phyloP scores from a whole-genome alignment of 139 green algal genomes.

The Chlorella sp. region DNA sequence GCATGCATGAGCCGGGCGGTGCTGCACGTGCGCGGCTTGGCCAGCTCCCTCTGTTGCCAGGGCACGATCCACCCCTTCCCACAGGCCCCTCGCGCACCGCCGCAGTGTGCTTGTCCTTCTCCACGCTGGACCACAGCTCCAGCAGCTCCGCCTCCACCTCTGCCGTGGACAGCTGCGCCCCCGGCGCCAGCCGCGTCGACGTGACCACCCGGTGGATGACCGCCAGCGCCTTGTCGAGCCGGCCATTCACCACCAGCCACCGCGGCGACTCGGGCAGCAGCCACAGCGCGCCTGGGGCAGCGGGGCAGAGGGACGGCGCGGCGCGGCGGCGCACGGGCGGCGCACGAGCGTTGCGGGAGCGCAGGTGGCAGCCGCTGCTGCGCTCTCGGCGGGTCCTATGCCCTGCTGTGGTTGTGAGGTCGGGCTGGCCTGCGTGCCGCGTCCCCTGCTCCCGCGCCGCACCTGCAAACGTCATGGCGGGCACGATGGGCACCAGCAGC shows the following conservation, averaged over 20 bases:
- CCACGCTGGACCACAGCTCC: slow-evolving; percentile 76
- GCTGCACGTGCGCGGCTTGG: slow-evolving; percentile 2
- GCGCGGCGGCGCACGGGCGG: background rate
- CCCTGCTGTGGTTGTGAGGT: too few relatives aligned
- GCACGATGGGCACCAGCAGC: slow-evolving; percentile 65
- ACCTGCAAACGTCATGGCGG: slow-evolving; percentile 43
- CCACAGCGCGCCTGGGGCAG: slow-evolving; percentile 52
- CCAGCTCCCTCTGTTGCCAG: background rate
- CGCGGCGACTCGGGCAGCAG: slow-evolving; percentile 81
- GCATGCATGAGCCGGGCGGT: too few relatives aligned
- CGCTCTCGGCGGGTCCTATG: too few relatives aligned
- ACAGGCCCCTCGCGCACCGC: slow-evolving; percentile 6
- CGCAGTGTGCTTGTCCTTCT: slow-evolving; percentile 65
- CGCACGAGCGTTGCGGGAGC: background rate
- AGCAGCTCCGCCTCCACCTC: slow-evolving; percentile 84
- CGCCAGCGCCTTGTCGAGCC: slow-evolving; percentile 70
- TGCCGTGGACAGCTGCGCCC: slow-evolving; percentile 40
- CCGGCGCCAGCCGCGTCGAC: slow-evolving; percentile 28
- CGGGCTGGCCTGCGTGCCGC: slow-evolving; percentile 15
- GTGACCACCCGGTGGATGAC: slow-evolving; percentile 65
- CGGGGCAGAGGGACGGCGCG: background rate
- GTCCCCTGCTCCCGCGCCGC: too few relatives aligned
- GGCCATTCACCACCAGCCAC: slow-evolving; percentile 74
- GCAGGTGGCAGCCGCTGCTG: too few relatives aligned
- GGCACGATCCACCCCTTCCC: too few relatives aligned